Evolutionary conservation across 1,139 yeast species (phyloP).

Genomic region (Candida pseudoviswanathii): DNA sequence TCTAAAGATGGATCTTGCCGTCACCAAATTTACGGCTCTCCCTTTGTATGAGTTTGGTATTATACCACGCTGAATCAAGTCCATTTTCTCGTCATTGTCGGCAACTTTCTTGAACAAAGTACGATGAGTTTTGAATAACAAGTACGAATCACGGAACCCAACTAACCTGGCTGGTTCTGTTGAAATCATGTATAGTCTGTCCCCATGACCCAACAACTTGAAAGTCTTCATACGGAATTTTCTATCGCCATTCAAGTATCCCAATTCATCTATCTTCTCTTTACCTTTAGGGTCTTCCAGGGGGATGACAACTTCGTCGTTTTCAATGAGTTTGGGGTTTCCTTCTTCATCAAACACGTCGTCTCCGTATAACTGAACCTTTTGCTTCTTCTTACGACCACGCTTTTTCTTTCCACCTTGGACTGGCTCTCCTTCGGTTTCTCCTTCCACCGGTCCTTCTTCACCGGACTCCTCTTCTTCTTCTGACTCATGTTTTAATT

Average conservation of each 20-base stretch:
- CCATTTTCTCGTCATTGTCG: slow-evolving; percentile 77
- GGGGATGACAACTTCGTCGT: slow-evolving; percentile 82
- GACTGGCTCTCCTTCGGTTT: slow-evolving; percentile 27
- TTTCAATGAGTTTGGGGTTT: slow-evolving; percentile 54
- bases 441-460: slow-evolving; percentile 24
- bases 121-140: slow-evolving; percentile 83
- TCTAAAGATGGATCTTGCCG: slow-evolving; percentile 85
- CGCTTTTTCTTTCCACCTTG: slow-evolving; percentile 40
- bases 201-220: slow-evolving; percentile 73
- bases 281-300: slow-evolving; percentile 78
- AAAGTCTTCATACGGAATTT: slow-evolving; percentile 81
- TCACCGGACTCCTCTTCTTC: slow-evolving; percentile 22
- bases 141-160: slow-evolving; percentile 91
- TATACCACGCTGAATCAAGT: slow-evolving; percentile 76
- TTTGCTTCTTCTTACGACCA: slow-evolving; percentile 47
- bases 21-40: slow-evolving; percentile 83
- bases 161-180: slow-evolving; percentile 96
- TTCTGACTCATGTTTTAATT: slow-evolving; percentile 21
- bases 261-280: slow-evolving; percentile 67
- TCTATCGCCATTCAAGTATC: slow-evolving; percentile 75
- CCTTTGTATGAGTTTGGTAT: slow-evolving; percentile 92
- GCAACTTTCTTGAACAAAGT: slow-evolving; percentile 73
- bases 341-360: slow-evolving; percentile 53
- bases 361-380: slow-evolving; percentile 37
- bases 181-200: slow-evolving; percentile 80